Base-by-base conservation (phyloP, 2,329 filamentous ascomycete species). In the Lecanosticta acicola region DNA sequence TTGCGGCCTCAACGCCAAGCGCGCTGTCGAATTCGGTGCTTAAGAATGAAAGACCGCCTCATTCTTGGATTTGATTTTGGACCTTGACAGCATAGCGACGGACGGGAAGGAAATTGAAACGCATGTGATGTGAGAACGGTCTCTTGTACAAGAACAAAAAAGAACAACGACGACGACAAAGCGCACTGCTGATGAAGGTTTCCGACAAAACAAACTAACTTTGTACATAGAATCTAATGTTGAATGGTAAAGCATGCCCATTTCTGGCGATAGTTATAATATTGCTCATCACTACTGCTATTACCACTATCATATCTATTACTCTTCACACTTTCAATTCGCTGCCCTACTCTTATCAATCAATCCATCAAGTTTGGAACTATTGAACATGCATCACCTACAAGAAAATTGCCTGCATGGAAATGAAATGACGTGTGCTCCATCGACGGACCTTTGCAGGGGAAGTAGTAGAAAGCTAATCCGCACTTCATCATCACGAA, bases 1-100 rank as follows among this genome's bases (percentile, higher is more conserved):
- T 39, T 71, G 68, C 49, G 59, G 57, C 17, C 47, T 64, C 44
- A 51, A 50, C 18, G 24, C 55, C 4, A 60, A 60, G 56, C 50
- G 57, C 10, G 43, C 51, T 4, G 46, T 58, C 21, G 51, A 56
- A 36, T 60, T 60, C 37, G 49, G 50, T 39, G 57, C 53, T 33
- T 60, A 50, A 45, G 51, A 13, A 9, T 16, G 9, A 21, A 4
- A n/a, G 4, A 21, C 21, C 18, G 14, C 18, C 11, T 10, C 24
- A 13, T n/a, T n/a, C n/a, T n/a, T 3, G 19, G 3, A 3, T 39
- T 39, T 39, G 37, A 8, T 19, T 41, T 41, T 33, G 10, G 21
- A 19, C 11, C 7, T 35, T 26, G 26, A 41, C 34, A 41, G 39
- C 39, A 29, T 26, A 32, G 19, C 13, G 14, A 14, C 9, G 14